Percentiles rank a stretch among this genome's conserved stretches.
Conservation (phyloP, 1,284 basidiomycete species). For the Naganishia sp. region DNA sequence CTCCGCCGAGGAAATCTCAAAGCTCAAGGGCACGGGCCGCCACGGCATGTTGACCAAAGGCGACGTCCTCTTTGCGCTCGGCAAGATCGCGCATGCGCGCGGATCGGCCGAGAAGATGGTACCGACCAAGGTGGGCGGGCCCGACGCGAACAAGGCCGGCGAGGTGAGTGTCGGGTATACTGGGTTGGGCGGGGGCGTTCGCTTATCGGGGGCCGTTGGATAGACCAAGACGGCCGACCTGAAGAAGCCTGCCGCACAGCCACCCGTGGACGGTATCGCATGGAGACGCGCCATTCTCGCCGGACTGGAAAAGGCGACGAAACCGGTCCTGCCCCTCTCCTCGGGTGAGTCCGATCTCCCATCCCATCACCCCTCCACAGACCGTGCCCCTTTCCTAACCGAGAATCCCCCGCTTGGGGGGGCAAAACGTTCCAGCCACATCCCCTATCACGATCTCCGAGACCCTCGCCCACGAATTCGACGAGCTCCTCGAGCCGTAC, state of each 20-base stretch:
- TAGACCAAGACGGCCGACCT: neutral
- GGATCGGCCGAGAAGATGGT: slow-evolving; percentile 74
- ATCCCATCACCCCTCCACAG: neutral
- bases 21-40: slow-evolving; percentile 67
- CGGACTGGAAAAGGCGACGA: slow-evolving; percentile 65
- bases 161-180: slow-evolving; percentile 21
- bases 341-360: slow-evolving; percentile 53
- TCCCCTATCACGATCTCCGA: slow-evolving; percentile 36
- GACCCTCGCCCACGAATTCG: slow-evolving; percentile 46
- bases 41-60: slow-evolving; percentile 90
- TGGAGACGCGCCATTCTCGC: slow-evolving; percentile 71
- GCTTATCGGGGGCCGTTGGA: neutral
- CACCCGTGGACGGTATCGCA: slow-evolving; percentile 55
- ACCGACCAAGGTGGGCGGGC: slow-evolving; percentile 42
- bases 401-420: slow-evolving; percentile 2
- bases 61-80: slow-evolving; percentile 77
- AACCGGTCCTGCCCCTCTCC: slow-evolving; percentile 58
- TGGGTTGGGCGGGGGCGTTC: neutral
- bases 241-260: slow-evolving; percentile 1
- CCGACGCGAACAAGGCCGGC: slow-evolving; percentile 37
- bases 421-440: slow-evolving; percentile 29
- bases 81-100: slow-evolving; percentile 65
- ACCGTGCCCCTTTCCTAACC: neutral
- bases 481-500: slow-evolving; percentile 51
- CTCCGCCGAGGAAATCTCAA: slow-evolving; percentile 52